Conservation (phyloP, 2,329 filamentous ascomycete genomes). For the Graphilbum fragrans region DNA sequence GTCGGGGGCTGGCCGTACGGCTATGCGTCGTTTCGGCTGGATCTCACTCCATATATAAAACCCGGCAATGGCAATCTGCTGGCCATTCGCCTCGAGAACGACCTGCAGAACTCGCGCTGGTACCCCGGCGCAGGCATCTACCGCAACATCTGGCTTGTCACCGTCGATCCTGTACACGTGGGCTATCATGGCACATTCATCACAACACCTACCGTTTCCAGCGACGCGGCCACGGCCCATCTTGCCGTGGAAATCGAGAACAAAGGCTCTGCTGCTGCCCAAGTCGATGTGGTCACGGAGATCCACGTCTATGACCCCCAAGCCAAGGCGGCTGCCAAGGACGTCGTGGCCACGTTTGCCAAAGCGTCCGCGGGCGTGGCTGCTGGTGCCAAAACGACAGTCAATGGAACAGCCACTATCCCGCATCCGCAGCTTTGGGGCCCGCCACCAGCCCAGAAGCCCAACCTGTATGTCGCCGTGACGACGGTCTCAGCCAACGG, state of each 20-base stretch:
- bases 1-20: conserved; percentile 39
- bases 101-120: conserved; percentile 34
- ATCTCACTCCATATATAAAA: conserved; percentile 30
- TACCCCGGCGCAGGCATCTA: conserved; percentile 44
- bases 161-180: conserved; percentile 31
- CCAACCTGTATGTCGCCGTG: conserved; percentile 34
- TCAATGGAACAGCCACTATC: conserved; percentile 22
- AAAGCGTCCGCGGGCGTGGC: conserved; percentile 16
- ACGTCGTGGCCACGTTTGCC: conserved; percentile 22
- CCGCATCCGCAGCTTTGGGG: conserved; percentile 33
- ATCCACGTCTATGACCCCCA: conserved; percentile 24
- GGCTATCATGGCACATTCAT: conserved; percentile 37
- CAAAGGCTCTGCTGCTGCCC: conserved; percentile 15
- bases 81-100: conserved; percentile 38
- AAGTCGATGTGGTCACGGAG: conserved; percentile 26
- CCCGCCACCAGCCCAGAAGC: conserved; percentile 29
- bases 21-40: conserved; percentile 37
- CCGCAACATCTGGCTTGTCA: conserved; percentile 41
- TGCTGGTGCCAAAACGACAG: conserved; percentile 17
- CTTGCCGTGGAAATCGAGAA: conserved; percentile 35
- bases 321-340: conserved; percentile 15
- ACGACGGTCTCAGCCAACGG: conserved; percentile 21
- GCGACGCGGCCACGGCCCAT: conserved; percentile 28
- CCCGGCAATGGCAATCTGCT: conserved; percentile 25
- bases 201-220: conserved; percentile 31